Conservation (phyloP, 129 eudicot genomes). For the Cynara cardunculus region DNA sequence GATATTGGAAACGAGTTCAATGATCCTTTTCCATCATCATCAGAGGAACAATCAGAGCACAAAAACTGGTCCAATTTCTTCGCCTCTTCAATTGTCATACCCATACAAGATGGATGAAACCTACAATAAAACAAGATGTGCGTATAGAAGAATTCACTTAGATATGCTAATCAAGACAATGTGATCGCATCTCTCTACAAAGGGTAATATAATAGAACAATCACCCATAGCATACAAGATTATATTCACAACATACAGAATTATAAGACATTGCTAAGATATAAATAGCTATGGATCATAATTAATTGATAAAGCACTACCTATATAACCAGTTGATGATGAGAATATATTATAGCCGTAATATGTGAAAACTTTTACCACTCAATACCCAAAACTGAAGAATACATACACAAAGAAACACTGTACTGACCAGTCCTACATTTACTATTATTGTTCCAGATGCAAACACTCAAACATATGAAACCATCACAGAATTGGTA, state of each 20-base stretch:
- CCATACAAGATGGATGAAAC: conserved; percentile 98
- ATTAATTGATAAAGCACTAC: not conserved
- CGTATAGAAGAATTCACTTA: not conserved
- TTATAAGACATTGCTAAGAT: not conserved
- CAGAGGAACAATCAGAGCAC: conserved; percentile 75
- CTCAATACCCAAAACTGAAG: too few relatives aligned
- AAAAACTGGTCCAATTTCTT: conserved; percentile 73
- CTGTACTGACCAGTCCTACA: not conserved
- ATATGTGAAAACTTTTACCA: too few relatives aligned
- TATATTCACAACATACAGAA: not conserved
- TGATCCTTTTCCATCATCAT: conserved; percentile 57
- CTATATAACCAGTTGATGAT: too few relatives aligned
- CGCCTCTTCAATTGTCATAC: conserved; percentile 92
- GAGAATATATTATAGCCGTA: too few relatives aligned
- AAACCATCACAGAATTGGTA: not conserved
- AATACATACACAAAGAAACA: too few relatives aligned
- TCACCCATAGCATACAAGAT: not conserved
- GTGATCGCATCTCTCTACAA: not conserved
- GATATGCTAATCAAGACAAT: not conserved
- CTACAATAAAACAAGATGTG: conserved; percentile 26
- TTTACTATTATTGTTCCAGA: not conserved
- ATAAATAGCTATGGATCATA: not conserved
- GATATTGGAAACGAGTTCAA: conserved; percentile 51
- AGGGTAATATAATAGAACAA: not conserved
- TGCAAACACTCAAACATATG: not conserved